phyloP scores from a whole-genome alignment of 805 yeast species.

The Candida insectorum region DNA sequence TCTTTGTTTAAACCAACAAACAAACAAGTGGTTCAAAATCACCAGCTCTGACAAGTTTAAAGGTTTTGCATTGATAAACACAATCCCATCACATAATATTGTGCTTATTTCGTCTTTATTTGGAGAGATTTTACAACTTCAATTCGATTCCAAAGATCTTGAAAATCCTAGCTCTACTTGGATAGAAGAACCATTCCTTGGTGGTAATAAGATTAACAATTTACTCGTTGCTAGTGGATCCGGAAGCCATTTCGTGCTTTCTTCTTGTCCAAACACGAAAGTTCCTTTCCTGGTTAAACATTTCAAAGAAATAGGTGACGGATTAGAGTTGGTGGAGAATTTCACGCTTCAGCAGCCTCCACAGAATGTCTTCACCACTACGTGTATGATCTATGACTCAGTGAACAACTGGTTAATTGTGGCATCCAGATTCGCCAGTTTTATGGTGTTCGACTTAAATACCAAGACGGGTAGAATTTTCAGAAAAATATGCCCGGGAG shows the following conservation, averaged over 20 bases:
- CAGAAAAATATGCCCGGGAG: conserved; percentile 59
- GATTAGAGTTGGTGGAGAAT: conserved; percentile 25
- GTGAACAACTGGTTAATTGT: conserved; percentile 44
- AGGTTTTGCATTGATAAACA: conserved; percentile 43
- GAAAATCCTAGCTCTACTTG: conserved; percentile 23
- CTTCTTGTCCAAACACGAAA: conserved; percentile 68
- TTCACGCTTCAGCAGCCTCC: conserved; percentile 36
- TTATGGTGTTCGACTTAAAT: conserved; percentile 51
- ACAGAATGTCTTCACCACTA: conserved; percentile 49
- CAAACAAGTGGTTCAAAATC: conserved; percentile 21
- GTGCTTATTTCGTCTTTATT: conserved; percentile 24
- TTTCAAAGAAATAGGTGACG: conserved; percentile 18
- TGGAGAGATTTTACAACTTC: conserved; percentile 44
- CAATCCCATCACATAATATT: conserved; percentile 30
- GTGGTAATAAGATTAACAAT: conserved; percentile 49
- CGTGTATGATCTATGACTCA: conserved; percentile 49
- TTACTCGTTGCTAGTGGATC: conserved; percentile 29
- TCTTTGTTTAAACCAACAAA: conserved; percentile 24
- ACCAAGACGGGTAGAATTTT: conserved; percentile 23
- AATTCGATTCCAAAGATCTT: conserved; percentile 10
- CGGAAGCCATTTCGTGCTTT: conserved; percentile 27
- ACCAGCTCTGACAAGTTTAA: conserved; percentile 22
- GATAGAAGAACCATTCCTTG: conserved; percentile 14
- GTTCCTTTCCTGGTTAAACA: conserved; percentile 48
- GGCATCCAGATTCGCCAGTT: conserved; percentile 70